Base-by-base conservation (phyloP, 169 alveolate species). In the Eimeria praecox region DNA sequence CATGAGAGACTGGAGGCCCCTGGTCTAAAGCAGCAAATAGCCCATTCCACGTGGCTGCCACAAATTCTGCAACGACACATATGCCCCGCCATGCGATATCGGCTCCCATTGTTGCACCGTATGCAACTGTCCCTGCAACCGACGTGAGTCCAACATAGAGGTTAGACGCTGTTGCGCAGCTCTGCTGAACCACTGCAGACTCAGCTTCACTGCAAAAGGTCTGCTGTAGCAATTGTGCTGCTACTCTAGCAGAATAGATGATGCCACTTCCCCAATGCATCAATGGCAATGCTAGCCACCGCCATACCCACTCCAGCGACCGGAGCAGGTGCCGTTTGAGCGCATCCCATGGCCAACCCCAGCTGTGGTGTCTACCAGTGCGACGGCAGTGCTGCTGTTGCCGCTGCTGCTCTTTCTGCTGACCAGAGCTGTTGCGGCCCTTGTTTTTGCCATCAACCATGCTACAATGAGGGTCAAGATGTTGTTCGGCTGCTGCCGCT, bases 81-180 rank as follows among this genome's bases (percentile, higher is more conserved):
- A 62, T 30, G 42, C 83, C 82, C 18, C 82, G 40, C 44, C 33
- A 59, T n/a, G 77, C 38, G 42, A 87, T 38, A 35, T n/a, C 64
- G n/a, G 93, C 56, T 6, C 62, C 83, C 27, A n/a, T n/a, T 22
- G 66, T 38, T 38, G 44, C 82, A n/a, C 64, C 80, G 24, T 46
- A 12, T 24, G 80, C 93, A 30, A 54, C 35, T 35, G 64, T 35
- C 42, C 40, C 62, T 40, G 83, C 93, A 38, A 42, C 42, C 30
- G 82, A 59, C 30, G 93, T 30, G 24, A 46, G 33, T n/a, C 82
- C 80, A 40, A 2, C 33, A 33, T n/a, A 59, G 35, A 62, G 59
- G 35, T 59, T 10, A 27, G 80, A 59, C n/a, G 73, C 93, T 38
- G 93, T 83, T 59, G 83, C 93, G 82, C 93, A 87, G 93, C 93